Base-by-base conservation (phyloP, 2,329 filamentous ascomycete species). In the Davidsoniella virescens region DNA sequence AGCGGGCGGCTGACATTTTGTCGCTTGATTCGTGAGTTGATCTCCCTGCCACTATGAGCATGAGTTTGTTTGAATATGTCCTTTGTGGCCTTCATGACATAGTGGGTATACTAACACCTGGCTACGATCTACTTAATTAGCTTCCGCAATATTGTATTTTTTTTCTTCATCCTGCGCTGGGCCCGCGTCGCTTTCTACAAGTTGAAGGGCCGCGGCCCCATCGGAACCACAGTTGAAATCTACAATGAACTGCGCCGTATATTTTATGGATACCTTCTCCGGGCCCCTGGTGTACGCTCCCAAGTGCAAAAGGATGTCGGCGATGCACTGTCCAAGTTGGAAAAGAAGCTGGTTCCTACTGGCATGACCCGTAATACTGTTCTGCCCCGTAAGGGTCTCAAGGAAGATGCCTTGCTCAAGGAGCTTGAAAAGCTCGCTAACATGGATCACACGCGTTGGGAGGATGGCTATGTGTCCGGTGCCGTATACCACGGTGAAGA, bases 371-470 rank as follows among this genome's bases (percentile, higher is more conserved):
- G 83, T 55, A 84, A 92, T 64, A 70, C 86, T 23, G 71, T 74
- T 5, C 71, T 98, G 14, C 92, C 92, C 4, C 82, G 82, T 62
- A 79, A 90, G 61, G 90, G 88, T 62, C 85, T 88, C 81, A 73
- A 76, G 23, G 72, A 81, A 40, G 87, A 95, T 16, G 78, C 80
- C 55, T 75, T 98, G 40, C 77, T 80, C 57, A 76, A 78, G 54
- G 90, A 95, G 70, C 74, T 98, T 54, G 76, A 81, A 54, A 76
- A 78, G 57, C 71, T 98, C 57, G 80, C 82, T 14, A 79, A 73
- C 45, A 84, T 98, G 84, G 82, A 95, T 59, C 92, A 96, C 66
- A 94, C 88, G 2, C 77, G 84, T 56, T 98, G 92, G 92, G 92
- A 98, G 66, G 90, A 96, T 64, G 92, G 92, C 7, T 82, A 78